phyloP scores from a whole-genome alignment of 305 asterid genomes.

The Rubia peregrina region DNA sequence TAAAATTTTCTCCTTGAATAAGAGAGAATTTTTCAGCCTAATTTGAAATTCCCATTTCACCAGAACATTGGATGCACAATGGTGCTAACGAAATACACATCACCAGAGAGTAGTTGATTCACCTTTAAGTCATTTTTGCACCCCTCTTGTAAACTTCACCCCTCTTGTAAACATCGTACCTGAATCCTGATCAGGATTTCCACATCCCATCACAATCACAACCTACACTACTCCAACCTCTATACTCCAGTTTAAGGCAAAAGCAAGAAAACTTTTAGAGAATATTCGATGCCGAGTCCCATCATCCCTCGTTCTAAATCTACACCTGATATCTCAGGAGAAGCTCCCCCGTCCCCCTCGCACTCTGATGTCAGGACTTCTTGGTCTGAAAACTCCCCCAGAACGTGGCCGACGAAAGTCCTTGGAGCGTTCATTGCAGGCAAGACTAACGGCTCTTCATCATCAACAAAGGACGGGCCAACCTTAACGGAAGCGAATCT shows the following conservation, averaged over 20 bases:
- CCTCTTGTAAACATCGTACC: background rate
- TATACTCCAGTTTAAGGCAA: conserved; percentile 3
- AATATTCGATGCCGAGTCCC: conserved; percentile 51
- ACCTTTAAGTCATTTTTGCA: conserved; percentile 9
- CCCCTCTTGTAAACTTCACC: background rate
- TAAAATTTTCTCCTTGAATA: too few relatives aligned
- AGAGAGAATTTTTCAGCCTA: too few relatives aligned
- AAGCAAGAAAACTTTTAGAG: conserved; percentile 17
- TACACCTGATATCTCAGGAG: conserved; percentile 36
- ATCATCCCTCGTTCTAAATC: conserved; percentile 55
- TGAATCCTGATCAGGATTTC: background rate
- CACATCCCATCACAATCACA: background rate
- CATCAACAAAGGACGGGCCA: conserved; percentile 22
- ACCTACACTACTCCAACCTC: background rate
- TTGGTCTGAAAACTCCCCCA: conserved; percentile 38
- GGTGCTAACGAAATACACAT: background rate
- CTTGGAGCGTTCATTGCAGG: conserved; percentile 22
- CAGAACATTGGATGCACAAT: background rate
- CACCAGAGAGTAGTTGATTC: background rate
- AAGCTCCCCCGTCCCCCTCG: conserved; percentile 32
- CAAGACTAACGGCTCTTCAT: conserved; percentile 17
- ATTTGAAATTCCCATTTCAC: background rate
- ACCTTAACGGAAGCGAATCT: conserved; percentile 37
- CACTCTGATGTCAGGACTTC: conserved; percentile 24
- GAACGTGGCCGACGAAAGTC: conserved; percentile 37